Evolutionary conservation across 176 grass and related monocot species (phyloP).

Genomic region (Rhynchospora tenuis): DNA sequence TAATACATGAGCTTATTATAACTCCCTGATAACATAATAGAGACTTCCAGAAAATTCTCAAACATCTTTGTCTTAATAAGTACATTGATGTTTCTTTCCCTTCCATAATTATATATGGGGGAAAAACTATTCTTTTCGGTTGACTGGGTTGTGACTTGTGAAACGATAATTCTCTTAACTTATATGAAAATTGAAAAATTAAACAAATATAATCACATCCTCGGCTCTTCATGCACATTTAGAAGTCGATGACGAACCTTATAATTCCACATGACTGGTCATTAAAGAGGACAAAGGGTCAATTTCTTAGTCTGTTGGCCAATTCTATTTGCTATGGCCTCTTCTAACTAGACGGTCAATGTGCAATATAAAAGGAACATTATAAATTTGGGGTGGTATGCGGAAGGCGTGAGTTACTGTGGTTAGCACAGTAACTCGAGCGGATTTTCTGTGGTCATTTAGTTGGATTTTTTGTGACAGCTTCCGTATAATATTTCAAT

Average conservation of each 20-base stretch:
- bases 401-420: too few relatives aligned
- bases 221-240: not conserved
- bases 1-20: too few relatives aligned
- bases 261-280: not conserved
- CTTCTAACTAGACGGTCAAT: not conserved
- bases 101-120: not conserved
- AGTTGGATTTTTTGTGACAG: too few relatives aligned
- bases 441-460: too few relatives aligned
- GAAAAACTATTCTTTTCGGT: not conserved
- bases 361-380: slow-evolving; percentile 13
- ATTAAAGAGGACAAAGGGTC: not conserved
- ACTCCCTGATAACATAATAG: too few relatives aligned
- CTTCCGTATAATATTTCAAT: too few relatives aligned
- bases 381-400: too few relatives aligned
- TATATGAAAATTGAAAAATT: not conserved
- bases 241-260: too few relatives aligned
- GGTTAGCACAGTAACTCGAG: too few relatives aligned
- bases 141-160: not conserved
- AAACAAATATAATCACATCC: not conserved
- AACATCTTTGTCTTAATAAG: too few relatives aligned
- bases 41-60: too few relatives aligned
- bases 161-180: not conserved
- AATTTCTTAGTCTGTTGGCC: not conserved
- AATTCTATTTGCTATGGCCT: not conserved
- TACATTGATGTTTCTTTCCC: not conserved